Evolutionary conservation across 371 early-diverging fungal genomes (phyloP), one percentile per base, ranked within the genome.

Genomic region (Apophysomyces elegans): DNA sequence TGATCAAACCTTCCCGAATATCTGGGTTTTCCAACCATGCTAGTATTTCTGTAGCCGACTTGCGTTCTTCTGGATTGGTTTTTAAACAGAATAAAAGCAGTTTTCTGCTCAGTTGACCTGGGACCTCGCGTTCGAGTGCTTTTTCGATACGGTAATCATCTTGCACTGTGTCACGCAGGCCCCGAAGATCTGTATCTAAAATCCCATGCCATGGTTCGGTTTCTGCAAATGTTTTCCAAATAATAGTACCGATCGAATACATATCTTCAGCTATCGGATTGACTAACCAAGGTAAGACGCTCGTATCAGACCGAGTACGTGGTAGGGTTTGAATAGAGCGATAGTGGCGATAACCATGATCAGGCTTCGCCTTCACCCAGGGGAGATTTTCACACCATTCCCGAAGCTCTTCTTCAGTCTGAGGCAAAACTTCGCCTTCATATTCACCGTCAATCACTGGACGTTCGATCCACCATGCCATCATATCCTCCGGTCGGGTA

Each of bases 211-310:
- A 89, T 1, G 89, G 89, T 36, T 85, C 85, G 0, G 81, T 86
- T n/a, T 84, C 87, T 0, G 86, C 74, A 65, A 88, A 86, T 1
- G 79, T 81, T 54, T 86, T 80, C 89, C 89, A 89, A n/a, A 87
- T 82, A 16, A 89, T 61, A 1, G 87, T 84, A 1, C 88, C 87
- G n/a, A 87, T 61, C 1, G 88, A 86, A 63, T 88, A 89, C 47
- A 89, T 73, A 62, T 89, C 89, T 59, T 89, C 88, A 0, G 85
- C 78, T 0, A 80, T 58, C 0, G 89, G 89, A 56, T 89, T 74
- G 4, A 88, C 74, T 1, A 84, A 72, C 66, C 73, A 74, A 2
- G 81, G 74, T 18, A 89, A 38, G 0, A 81, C 68, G 11, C 66
- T 63, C 5, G 74, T 73, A 59, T 89, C 88, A 0, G 70, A 58